phyloP scores from a whole-genome alignment of 2,329 filamentous ascomycete species.

The Beauveria bassiana region DNA sequence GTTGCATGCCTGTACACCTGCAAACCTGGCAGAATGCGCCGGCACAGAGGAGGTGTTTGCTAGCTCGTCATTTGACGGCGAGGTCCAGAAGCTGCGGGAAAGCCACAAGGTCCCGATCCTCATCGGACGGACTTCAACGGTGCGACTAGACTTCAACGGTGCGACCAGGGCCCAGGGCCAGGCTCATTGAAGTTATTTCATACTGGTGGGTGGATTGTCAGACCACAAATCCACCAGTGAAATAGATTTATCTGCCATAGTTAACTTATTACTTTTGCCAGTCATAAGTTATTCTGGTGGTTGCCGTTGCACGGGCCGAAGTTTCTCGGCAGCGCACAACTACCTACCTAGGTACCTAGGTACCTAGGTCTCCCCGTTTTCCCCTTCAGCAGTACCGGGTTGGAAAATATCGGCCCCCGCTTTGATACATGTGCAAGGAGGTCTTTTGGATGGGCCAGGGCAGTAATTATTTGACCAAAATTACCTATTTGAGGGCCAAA shows the following conservation, averaged over 20 bases:
- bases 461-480: neutral
- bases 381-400: neutral
- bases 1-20: neutral
- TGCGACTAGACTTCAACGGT: neutral
- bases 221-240: neutral
- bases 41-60: neutral
- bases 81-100: neutral
- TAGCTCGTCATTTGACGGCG: neutral
- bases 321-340: conserved; percentile 6
- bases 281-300: conserved; percentile 2
- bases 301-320: conserved; percentile 2
- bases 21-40: neutral
- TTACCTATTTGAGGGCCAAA: neutral
- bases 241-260: conserved; percentile 2
- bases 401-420: neutral
- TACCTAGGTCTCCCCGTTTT: neutral
- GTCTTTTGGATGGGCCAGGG: neutral
- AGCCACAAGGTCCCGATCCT: conserved; percentile 7
- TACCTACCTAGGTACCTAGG: neutral
- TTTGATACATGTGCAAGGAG: neutral
- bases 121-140: conserved; percentile 5
- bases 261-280: neutral
- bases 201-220: conserved; percentile 1
- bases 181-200: neutral
- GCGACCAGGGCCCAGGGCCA: neutral